Percentiles rank a stretch among this genome's conserved stretches.
Evolutionary conservation across 2,329 filamentous ascomycete genomes (phyloP).

Genomic region (Fusarium multiceps): DNA sequence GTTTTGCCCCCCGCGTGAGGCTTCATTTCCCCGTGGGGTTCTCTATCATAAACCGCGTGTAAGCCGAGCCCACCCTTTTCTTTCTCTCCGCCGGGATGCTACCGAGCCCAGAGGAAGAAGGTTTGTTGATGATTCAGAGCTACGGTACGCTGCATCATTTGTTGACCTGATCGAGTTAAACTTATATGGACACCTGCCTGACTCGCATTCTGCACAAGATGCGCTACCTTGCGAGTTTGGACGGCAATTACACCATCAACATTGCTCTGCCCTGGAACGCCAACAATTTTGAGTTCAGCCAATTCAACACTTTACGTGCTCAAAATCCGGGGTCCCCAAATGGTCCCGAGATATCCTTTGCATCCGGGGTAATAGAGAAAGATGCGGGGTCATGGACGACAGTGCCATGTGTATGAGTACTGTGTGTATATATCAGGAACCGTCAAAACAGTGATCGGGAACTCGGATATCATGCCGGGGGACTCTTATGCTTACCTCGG

Average conservation of each 20-base stretch:
- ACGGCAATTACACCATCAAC: not conserved
- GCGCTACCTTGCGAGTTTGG: not conserved
- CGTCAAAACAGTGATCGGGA: constrained; percentile 16
- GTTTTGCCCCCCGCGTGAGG: constrained; percentile 27
- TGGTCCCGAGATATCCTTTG: constrained; percentile 18
- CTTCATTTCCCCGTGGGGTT: constrained; percentile 40
- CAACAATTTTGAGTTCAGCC: constrained; percentile 2
- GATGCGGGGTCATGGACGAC: constrained; percentile 36
- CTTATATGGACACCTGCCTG: constrained; percentile 6
- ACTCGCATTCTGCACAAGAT: constrained; percentile 9
- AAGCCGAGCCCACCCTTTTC: constrained; percentile 38
- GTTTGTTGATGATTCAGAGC: constrained; percentile 12
- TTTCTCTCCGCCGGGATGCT: constrained; percentile 20
- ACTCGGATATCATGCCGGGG: constrained; percentile 24
- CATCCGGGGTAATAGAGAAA: constrained; percentile 35
- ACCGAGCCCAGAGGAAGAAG: constrained; percentile 14
- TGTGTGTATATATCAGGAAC: constrained; percentile 1
- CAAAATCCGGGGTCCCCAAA: constrained; percentile 11
- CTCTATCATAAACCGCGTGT: constrained; percentile 13
- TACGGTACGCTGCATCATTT: constrained; percentile 1
- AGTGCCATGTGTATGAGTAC: not conserved
- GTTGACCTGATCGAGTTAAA: constrained; percentile 6
- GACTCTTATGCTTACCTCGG: constrained; percentile 24
- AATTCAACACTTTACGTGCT: constrained; percentile 4
- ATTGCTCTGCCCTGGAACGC: not conserved